Percentiles rank a stretch among this genome's conserved stretches.
These are phyloP conservation scores for Vaccinium myrtillus DNA, from an alignment of 148 eudicot species.

Conservation along the genomic window DNA sequence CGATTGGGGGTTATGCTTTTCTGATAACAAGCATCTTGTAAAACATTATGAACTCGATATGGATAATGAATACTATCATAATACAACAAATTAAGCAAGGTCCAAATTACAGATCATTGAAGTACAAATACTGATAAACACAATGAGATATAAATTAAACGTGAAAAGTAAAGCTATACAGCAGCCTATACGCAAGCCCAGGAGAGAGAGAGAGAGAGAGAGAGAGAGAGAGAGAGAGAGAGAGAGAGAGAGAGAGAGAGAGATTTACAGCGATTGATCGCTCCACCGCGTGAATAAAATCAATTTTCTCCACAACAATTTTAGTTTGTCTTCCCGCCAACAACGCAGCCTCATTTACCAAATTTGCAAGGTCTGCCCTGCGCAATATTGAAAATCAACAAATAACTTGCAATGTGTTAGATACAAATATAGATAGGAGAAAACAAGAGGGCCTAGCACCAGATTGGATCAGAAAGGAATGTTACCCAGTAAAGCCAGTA, in stretches of 20 bases:
- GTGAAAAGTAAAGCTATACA: neutral
- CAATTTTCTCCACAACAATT: constrained; percentile 74
- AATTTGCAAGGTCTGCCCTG: constrained; percentile 99
- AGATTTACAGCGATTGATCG: constrained; percentile 78
- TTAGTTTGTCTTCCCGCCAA: constrained; percentile 89
- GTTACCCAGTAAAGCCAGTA: constrained; percentile 95
- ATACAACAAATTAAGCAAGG: neutral
- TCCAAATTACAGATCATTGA: neutral
- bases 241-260: constrained; percentile 9
- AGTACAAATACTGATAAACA: neutral
- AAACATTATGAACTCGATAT: neutral
- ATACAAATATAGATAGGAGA: neutral
- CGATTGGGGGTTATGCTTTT: neutral
- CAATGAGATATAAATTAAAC: neutral
- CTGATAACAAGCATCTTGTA: neutral
- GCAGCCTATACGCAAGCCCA: neutral
- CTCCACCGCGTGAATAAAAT: constrained; percentile 91
- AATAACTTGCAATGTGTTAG: constrained; percentile 14
- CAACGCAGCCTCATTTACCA: constrained; percentile 98
- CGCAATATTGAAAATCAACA: constrained; percentile 22
- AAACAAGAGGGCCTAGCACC: constrained; percentile 15
- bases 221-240: constrained; percentile 6
- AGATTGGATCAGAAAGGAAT: constrained; percentile 1
- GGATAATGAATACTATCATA: neutral
- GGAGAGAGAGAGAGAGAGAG: neutral